Base-by-base conservation (phyloP, 495 filamentous ascomycete genomes). In the Hyphodiscus hymeniophilus region DNA sequence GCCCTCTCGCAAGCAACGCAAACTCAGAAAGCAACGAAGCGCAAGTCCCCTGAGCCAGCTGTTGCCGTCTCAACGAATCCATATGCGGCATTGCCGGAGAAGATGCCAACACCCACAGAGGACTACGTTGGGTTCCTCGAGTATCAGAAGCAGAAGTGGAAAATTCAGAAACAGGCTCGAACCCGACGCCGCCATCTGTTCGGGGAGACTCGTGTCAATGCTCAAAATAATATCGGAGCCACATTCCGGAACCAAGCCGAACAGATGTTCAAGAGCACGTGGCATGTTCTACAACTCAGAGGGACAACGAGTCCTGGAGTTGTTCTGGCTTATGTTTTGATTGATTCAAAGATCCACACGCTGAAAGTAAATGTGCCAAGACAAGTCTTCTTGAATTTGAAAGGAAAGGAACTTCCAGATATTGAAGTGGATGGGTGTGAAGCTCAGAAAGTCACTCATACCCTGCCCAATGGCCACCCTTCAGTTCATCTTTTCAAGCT, bases 101-200 rank as follows among this genome's bases (percentile, higher is more conserved):
- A 73, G 42, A 96, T 96, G 87, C 94, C 92, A 16, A 76, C 73
- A 7, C 87, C 90, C 20, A 81, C 79, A 0, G 82, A 92, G 34
- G 87, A 99, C 64, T 99, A 99, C 50, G 66, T 75, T 18, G 88
- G 79, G 0, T 99, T 95, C 70, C 66, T 99, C 38, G 75, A 84
- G 60, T 99, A 99, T 58, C 92, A 99, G 60, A 99, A 99, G 65
- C 79, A 89, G 66, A 99, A 99, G 63, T 99, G 92, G 92, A 95
- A 89, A 66, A 85, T 99, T 22, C 92, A 99, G 62, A 94, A 87
- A 59, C 87, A 95, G 63, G 90, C 92, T 33, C 78, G 91, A 33
- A 75, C 83, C 56, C 84, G 92, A 10, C 77, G 92, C 38, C 78
- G 90, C 34, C 92, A 99, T 59, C 71, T 97, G 3, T 99, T 97